Base-by-base conservation (phyloP, 352 stramenopile genomes). In the Globisporangium nagaii region DNA sequence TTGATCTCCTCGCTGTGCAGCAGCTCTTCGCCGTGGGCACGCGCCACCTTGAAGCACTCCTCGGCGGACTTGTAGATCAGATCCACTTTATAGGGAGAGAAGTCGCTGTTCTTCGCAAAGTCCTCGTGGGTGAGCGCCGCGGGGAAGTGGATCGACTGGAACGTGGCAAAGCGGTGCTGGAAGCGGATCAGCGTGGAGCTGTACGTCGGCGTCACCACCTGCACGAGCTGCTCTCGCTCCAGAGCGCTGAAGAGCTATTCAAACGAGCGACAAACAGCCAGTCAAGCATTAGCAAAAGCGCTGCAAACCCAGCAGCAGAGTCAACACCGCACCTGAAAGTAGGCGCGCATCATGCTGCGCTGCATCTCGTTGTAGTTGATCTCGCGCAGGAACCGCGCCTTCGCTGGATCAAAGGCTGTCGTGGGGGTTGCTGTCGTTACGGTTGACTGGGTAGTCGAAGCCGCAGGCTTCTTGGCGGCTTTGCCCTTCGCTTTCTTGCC, bases 31-130 rank as follows among this genome's bases (percentile, higher is more conserved):
- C 70, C 75, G 40, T 86, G 68, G 13, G 31, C 44, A 5, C 74
- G 81, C 3, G 76, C 76, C 8, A 71, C 63, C 54, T 91, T 92
- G 68, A 92, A 94, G 39, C 84, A 94, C 56, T 94, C 82, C 50
- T 94, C 84, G 0, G 70, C 74, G 32, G 84, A 94, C 50, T 88
- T 86, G 71, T 88, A 90, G 51, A 94, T 85, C 41, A 94, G 58
- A 28, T 84, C 68, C 8, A 85, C 52, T 13, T 81, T 62, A 62
- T 88, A 93, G 24, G 60, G 63, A 49, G 79, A 84, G 52, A 94
- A 94, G 47, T 92, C 80, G 55, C 73, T 88, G 68, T 91, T 94
- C 56, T 86, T 64, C 36, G 66, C 56, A 40, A 75, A 89, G 48
- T 94, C 82, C 1, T 88, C 82, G 58, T 83, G 85, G 7, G 65